Evolutionary conservation across 1,139 yeast genomes (phyloP).

Genomic region (Debaryomyces robertsiae): DNA sequence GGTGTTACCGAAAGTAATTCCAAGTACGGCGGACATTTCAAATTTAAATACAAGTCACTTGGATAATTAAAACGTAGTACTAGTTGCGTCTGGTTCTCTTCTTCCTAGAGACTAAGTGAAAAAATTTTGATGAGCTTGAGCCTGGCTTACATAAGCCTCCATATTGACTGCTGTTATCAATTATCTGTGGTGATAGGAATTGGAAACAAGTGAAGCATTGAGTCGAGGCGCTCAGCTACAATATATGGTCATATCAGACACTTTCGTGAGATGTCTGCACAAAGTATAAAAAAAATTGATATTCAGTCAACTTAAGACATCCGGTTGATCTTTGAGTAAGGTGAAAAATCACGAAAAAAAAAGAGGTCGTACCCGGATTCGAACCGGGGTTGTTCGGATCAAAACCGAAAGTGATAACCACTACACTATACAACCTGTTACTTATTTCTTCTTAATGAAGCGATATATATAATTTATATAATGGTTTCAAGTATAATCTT

Average conservation of each 20-base stretch:
- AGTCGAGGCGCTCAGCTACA: too few species aligned
- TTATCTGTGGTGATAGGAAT: too few species aligned
- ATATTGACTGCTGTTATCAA: too few species aligned
- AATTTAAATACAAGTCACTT: constrained; percentile 7
- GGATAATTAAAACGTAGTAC: constrained; percentile 1
- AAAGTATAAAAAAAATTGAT: neutral
- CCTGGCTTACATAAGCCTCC: constrained; percentile 6
- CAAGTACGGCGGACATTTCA: constrained; percentile 65
- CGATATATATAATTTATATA: too few species aligned
- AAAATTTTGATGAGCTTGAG: constrained; percentile 11
- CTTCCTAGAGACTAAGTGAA: constrained; percentile 4
- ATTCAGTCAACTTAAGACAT: neutral
- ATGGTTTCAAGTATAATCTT: too few species aligned
- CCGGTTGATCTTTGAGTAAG: too few species aligned
- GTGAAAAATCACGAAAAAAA: constrained; percentile 34
- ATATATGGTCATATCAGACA: neutral
- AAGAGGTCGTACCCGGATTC: constrained; percentile 91
- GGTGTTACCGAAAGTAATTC: constrained; percentile 96
- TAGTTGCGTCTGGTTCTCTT: neutral
- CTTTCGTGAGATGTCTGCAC: neutral
- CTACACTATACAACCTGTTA: constrained; percentile 34
- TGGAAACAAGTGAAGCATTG: too few species aligned
- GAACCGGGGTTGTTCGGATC: constrained; percentile 92
- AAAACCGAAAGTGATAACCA: constrained; percentile 56
- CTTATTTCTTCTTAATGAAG: too few species aligned